These are phyloP conservation scores for Chrysochromulina parva DNA, from an alignment of 78 protist species.

Conservation along the genomic window DNA sequence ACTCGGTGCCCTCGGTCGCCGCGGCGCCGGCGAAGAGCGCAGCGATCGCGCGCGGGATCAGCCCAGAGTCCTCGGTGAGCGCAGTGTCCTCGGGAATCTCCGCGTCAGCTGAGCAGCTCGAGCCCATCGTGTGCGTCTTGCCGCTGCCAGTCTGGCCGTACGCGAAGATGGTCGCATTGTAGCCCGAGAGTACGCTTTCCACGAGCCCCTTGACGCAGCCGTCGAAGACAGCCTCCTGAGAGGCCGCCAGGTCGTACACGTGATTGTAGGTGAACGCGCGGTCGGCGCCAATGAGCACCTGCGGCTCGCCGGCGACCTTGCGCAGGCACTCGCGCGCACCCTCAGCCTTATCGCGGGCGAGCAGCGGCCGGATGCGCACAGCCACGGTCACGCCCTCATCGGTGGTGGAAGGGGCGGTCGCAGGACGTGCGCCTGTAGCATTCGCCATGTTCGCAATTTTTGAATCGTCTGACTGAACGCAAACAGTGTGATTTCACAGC, in stretches of 20 bases:
- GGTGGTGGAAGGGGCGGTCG: too few species aligned
- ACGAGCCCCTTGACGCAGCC: not conserved
- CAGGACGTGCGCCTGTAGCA: too few species aligned
- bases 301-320: not conserved
- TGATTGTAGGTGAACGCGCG: slow-evolving; percentile 27
- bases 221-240: not conserved
- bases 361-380: not conserved
- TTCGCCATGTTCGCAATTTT: too few species aligned
- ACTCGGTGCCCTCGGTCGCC: not conserved
- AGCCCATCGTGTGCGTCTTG: slow-evolving; percentile 40
- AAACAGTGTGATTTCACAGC: too few species aligned
- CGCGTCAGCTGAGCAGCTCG: too few species aligned
- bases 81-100: not conserved
- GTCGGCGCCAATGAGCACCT: slow-evolving; percentile 3
- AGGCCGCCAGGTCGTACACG: not conserved
- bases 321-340: not conserved
- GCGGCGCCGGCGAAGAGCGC: not conserved
- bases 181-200: not conserved
- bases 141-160: slow-evolving; percentile 43
- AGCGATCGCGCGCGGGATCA: slow-evolving; percentile 51
- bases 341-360: not conserved
- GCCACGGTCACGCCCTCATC: not conserved
- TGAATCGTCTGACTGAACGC: too few species aligned
- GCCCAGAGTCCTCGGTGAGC: not conserved
- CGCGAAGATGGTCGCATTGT: slow-evolving; percentile 24